Evolutionary conservation across 352 stramenopile genomes (phyloP).

Genomic region (Sclerospora graminicola): DNA sequence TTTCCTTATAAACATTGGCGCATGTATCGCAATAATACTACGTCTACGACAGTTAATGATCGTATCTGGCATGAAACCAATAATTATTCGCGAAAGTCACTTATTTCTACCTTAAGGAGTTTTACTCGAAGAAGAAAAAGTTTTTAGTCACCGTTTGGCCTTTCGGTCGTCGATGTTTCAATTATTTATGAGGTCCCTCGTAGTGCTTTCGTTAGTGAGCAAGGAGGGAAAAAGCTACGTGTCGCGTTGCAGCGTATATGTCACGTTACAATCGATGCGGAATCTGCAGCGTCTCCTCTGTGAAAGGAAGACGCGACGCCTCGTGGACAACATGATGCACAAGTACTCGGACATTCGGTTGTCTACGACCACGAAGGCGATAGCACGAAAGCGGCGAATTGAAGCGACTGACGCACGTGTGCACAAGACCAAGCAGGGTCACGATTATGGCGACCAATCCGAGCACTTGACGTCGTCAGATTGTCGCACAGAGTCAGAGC

Average conservation of each 20-base stretch:
- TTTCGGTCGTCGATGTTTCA: slow-evolving; percentile 1
- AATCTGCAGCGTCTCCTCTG: slow-evolving; percentile 20
- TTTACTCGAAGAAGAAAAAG: slow-evolving; percentile 20
- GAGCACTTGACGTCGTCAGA: slow-evolving; percentile 13
- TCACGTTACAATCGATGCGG: slow-evolving; percentile 16
- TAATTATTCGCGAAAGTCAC: slow-evolving; percentile 3
- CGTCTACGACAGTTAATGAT: too few species aligned
- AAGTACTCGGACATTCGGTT: slow-evolving; percentile 26
- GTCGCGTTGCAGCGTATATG: slow-evolving; percentile 14
- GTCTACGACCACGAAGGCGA: slow-evolving; percentile 5
- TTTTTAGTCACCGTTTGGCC: not conserved
- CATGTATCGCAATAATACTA: too few species aligned
- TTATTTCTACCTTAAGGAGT: slow-evolving; percentile 7
- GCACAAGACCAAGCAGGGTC: slow-evolving; percentile 7
- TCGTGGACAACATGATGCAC: slow-evolving; percentile 24
- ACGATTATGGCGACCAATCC: slow-evolving; percentile 7
- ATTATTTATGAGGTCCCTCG: slow-evolving; percentile 12
- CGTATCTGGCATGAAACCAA: too few species aligned
- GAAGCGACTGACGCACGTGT: slow-evolving; percentile 5
- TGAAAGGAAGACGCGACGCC: slow-evolving; percentile 20
- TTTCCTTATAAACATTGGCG: too few species aligned
- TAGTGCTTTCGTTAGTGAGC: not conserved
- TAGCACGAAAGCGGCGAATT: slow-evolving; percentile 11
- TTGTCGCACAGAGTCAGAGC: slow-evolving; percentile 19
- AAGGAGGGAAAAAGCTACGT: not conserved